Conservation (phyloP, 1,284 basidiomycete genomes). For the Marasmius sp. region DNA sequence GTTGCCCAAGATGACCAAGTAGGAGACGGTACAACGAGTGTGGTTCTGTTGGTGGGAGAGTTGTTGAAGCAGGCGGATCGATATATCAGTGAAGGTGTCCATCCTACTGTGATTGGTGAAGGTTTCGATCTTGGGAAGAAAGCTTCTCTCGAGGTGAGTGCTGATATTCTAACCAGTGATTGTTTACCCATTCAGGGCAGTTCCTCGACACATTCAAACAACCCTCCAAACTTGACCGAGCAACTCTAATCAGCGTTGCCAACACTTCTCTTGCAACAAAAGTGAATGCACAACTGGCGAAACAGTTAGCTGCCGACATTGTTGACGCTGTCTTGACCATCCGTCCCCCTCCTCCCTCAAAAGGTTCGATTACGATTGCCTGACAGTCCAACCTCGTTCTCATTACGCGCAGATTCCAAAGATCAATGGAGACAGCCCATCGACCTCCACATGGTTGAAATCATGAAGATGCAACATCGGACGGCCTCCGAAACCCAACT, state of each 20-base stretch:
- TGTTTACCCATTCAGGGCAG: conserved; percentile 38
- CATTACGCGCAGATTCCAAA: conserved; percentile 44
- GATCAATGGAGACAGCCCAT: conserved; percentile 85
- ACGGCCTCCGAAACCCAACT: conserved; percentile 98
- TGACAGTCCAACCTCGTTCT: conserved; percentile 18
- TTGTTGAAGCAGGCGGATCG: conserved; percentile 97
- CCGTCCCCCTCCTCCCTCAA: conserved; percentile 64
- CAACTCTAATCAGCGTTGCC: conserved; percentile 91
- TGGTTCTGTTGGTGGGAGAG: conserved; percentile 96
- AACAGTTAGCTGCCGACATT: conserved; percentile 88
- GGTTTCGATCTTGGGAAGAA: conserved; percentile 98
- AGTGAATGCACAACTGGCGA: conserved; percentile 81
- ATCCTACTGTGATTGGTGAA: conserved; percentile 93
- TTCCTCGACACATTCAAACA: conserved; percentile 93
- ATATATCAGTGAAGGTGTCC: conserved; percentile 97
- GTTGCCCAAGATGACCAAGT: conserved; percentile 99
- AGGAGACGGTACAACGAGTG: conserved; percentile 97
- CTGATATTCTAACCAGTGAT: conserved; percentile 6
- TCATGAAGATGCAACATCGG: conserved; percentile 99
- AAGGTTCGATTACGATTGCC: conserved; percentile 42
- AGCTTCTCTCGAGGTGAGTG: conserved; percentile 80
- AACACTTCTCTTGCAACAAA: conserved; percentile 96
- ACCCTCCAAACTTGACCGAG: conserved; percentile 76
- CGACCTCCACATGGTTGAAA: conserved; percentile 99
- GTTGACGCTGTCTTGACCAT: conserved; percentile 96